Conservation (phyloP, 331 rosid species). For the Rhamnella rubrinervis region DNA sequence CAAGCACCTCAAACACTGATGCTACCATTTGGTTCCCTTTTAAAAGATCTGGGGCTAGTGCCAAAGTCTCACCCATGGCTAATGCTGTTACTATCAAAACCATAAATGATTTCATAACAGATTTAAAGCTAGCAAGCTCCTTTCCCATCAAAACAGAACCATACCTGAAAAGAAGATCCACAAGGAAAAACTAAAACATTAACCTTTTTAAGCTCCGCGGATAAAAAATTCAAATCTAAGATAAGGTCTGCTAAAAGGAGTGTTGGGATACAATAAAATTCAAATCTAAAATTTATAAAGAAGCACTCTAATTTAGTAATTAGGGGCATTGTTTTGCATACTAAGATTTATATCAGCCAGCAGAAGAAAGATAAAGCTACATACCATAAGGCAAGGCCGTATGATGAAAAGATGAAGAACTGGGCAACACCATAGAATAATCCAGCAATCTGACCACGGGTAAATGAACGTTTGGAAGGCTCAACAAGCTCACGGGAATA, state of each 20-base stretch:
- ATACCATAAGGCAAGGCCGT: conserved; percentile 95
- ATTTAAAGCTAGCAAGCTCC: conserved; percentile 86
- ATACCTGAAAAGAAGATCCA: conserved; percentile 54
- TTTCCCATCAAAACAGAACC: conserved; percentile 90
- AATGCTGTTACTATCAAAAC: conserved; percentile 87
- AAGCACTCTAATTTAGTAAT: background rate
- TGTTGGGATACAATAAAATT: background rate
- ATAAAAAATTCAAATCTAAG: background rate
- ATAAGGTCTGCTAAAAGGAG: background rate
- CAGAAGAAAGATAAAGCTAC: conserved; percentile 9
- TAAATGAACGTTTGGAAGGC: conserved; percentile 76
- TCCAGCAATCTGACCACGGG: conserved; percentile 92
- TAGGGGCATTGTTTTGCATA: background rate
- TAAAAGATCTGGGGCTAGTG: conserved; percentile 88
- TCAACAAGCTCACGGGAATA: conserved; percentile 72
- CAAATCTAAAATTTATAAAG: background rate
- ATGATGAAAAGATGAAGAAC: conserved; percentile 94
- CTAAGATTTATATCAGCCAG: background rate
- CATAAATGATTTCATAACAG: conserved; percentile 90
- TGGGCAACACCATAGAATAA: conserved; percentile 80
- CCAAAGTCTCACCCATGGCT: conserved; percentile 93
- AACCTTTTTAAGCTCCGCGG: background rate
- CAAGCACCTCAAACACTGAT: conserved; percentile 81
- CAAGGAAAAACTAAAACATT: conserved; percentile 8
- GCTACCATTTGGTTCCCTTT: conserved; percentile 97